Evolutionary conservation across 495 filamentous ascomycete species (phyloP).

Genomic region (Pseudotulostoma volvatum): DNA sequence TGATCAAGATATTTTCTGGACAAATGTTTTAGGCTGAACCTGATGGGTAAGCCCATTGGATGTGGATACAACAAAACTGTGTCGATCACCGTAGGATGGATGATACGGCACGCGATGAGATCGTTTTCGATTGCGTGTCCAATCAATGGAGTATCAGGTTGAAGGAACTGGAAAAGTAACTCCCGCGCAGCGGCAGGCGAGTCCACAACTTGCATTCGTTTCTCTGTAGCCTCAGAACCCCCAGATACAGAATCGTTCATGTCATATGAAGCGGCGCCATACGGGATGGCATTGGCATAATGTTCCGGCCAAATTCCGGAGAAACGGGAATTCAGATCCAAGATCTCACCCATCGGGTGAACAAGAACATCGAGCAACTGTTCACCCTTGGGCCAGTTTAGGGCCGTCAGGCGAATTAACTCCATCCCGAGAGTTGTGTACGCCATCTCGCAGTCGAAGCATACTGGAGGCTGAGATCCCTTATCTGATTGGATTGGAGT

Average conservation of each 20-base stretch:
- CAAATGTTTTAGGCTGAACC: slow-evolving; percentile 57
- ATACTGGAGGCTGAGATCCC: slow-evolving; percentile 35
- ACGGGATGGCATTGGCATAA: slow-evolving; percentile 49
- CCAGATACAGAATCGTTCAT: slow-evolving; percentile 7
- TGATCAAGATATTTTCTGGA: slow-evolving; percentile 45
- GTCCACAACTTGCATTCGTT: slow-evolving; percentile 45
- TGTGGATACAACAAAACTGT: slow-evolving; percentile 76
- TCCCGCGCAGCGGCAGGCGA: slow-evolving; percentile 55
- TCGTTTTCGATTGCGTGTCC: slow-evolving; percentile 96
- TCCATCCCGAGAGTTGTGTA: slow-evolving; percentile 80
- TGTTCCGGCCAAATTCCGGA: slow-evolving; percentile 70
- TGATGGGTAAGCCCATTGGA: slow-evolving; percentile 51
- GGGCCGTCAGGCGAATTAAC: slow-evolving; percentile 72
- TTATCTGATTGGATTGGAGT: slow-evolving; percentile 47
- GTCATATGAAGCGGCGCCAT: slow-evolving; percentile 17
- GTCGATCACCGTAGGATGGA: slow-evolving; percentile 75
- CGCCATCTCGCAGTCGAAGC: slow-evolving; percentile 95
- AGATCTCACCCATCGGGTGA: slow-evolving; percentile 62
- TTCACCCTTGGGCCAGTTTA: slow-evolving; percentile 67
- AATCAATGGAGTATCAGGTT: slow-evolving; percentile 62
- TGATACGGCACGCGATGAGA: slow-evolving; percentile 62
- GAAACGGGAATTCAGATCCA: slow-evolving; percentile 82
- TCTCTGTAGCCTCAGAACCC: slow-evolving; percentile 6
- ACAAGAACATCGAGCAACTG: slow-evolving; percentile 73
- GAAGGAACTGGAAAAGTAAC: slow-evolving; percentile 53